Base-by-base conservation (phyloP, 768 basidiomycete species). In the Naematelia aurantialba region DNA sequence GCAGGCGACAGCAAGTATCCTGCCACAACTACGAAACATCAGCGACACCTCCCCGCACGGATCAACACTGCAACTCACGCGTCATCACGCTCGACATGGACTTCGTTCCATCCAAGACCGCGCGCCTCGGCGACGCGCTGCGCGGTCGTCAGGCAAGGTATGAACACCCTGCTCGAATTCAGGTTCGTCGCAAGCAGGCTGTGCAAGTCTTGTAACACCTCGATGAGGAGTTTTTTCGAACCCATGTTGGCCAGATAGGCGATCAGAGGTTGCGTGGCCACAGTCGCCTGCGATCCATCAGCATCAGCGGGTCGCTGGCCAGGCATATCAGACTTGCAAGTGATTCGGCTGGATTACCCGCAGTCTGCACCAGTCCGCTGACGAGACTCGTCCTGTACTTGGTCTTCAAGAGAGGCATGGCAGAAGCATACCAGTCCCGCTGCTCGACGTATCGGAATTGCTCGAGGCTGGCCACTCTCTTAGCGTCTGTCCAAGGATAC, bases 341-440 rank as follows among this genome's bases (percentile, higher is more conserved):
- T 70, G 87, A 88, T 60, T 89, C 85, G 8, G 90, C 90, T 77
- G 85, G 87, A 74, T 88, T 89, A 31, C 87, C 88, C 34, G 91
- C 80, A 70, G 89, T 92, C 55, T 89, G 79, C 12, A 92, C 81
- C 5, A 94, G 48, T 0, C 72, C 72, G 1, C 54, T 79, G 45
- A 94, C 79, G 51, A 94, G 71, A 25, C 53, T 39, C n/a, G 46
- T 17, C 30, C 64, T 42, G 49, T 60, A 70, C 42, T 27, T 30
- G 1, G 66, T 65, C 12, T n/a, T 8, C 2, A 73, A 45, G 13
- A 70, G 50, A 4, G 67, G 65, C 61, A 73, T 63, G 0, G 59
- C 55, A 0, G 58, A 46, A 3, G 30, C 48, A 39, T 63, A 70
- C 69, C 71, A 73, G 3, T 58, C 60, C 49, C 56, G 45, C n/a